Percentiles rank a stretch among this genome's conserved stretches.
Evolutionary conservation across 163 green algal species (phyloP).

Genomic region (Trebouxiophyceae sp.): DNA sequence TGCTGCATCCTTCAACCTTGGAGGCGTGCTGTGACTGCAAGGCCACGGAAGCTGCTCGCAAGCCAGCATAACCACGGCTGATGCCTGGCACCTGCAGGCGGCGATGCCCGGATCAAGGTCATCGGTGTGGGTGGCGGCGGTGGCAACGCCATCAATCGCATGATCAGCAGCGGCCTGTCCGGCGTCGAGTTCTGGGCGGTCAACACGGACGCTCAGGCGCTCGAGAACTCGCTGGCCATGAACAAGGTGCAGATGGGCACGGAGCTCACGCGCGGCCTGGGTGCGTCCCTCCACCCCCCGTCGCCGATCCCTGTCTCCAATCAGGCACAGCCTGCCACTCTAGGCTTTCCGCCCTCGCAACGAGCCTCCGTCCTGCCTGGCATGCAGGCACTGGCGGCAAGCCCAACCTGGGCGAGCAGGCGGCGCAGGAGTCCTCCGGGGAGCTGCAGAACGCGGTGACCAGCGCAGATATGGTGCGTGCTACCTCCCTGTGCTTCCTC

Average conservation of each 20-base stretch:
- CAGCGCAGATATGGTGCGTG: conserved; percentile 64
- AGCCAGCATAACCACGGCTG: too few relatives aligned
- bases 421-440: conserved; percentile 80
- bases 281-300: conserved; percentile 24
- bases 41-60: too few relatives aligned
- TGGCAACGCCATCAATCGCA: conserved; percentile 72
- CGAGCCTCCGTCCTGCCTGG: background rate
- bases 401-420: conserved; percentile 72
- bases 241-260: conserved; percentile 75
- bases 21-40: too few relatives aligned
- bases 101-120: conserved; percentile 69
- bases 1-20: too few relatives aligned
- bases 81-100: conserved; percentile 20
- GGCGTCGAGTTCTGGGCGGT: conserved; percentile 85
- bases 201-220: conserved; percentile 85
- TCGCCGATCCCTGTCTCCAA: too few relatives aligned
- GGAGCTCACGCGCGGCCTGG: conserved; percentile 68
- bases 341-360: background rate
- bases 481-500: too few relatives aligned
- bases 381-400: conserved; percentile 76
- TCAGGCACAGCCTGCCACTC: background rate
- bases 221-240: conserved; percentile 53
- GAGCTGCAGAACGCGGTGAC: conserved; percentile 49
- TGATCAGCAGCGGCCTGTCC: conserved; percentile 58
- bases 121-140: conserved; percentile 67